Evolutionary conservation across 164 flowering plant genomes (phyloP), one percentile per base, ranked within the genome.

Genomic region (Stephania yunnanensis): DNA sequence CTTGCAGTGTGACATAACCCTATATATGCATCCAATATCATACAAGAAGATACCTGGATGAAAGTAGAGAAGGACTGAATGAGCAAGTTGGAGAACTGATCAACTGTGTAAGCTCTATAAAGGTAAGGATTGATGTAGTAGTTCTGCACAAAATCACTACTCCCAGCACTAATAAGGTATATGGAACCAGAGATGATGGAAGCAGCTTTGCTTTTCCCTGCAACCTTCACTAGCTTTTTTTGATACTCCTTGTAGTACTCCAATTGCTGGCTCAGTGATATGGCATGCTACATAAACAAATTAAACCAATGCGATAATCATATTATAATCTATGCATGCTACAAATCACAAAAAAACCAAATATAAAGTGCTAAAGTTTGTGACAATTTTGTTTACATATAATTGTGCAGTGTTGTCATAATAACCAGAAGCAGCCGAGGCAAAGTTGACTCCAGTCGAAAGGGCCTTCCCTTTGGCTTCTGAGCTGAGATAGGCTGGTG

Each of bases 371-470:
- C 42, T 36, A 36, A 4, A 36, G 42, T 36, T 2, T 36, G 4
- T 36, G 42, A 36, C 4, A 36, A 48, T 48, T 17, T n/a, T 73
- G 7, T 72, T 83, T 88, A 95, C 98, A 82, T 86, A 90, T 78
- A 89, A 64, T 63, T 70, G 78, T 19, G 99, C 88, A 46, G 99
- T 96, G 29, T 78, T 76, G 70, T 89, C 93, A 69, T 81, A 86
- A 36, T 84, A 91, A 48, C 99, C 97, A 75, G 97, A 92, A 77
- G 88, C 88, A 74, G 87, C 97, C 0, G 98, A 92, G 7, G 99
- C 99, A 76, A 96, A 94, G 86, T 94, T 94, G 55, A 78, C 97
- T 67, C 99, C 97, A 2, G 78, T 87, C 73, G 91, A 76, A 17
- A 92, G 80, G 76, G 72, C 84, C 15, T 80, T 83, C 73, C 92